Evolutionary conservation across 495 filamentous ascomycete species (phyloP).

Genomic region (Xanthoparmelia taractica): DNA sequence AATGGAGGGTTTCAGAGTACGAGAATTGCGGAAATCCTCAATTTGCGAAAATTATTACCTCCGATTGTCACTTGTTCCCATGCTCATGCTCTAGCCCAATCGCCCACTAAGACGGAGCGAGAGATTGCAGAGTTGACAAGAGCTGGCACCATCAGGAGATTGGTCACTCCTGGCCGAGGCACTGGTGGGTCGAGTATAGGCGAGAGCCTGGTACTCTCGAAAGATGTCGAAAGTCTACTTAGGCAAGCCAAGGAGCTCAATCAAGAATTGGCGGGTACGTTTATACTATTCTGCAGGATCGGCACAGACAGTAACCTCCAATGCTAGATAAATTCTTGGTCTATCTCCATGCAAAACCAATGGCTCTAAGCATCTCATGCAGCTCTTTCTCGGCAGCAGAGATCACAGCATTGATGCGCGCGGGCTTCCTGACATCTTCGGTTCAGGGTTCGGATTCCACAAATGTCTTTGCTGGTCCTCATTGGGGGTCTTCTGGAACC

Average conservation of each 20-base stretch:
- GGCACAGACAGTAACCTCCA: neutral
- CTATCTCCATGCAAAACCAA: constrained; percentile 49
- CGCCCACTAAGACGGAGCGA: constrained; percentile 63
- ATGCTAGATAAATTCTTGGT: constrained; percentile 45
- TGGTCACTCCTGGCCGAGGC: constrained; percentile 60
- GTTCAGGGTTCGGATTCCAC: constrained; percentile 39
- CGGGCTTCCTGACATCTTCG: constrained; percentile 62
- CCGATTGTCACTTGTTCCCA: constrained; percentile 64
- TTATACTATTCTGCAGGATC: neutral
- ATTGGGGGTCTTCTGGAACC: constrained; percentile 33
- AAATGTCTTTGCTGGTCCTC: constrained; percentile 49
- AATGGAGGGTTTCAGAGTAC: constrained; percentile 65
- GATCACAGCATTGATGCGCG: constrained; percentile 52
- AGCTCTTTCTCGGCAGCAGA: constrained; percentile 44
- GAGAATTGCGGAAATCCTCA: constrained; percentile 62
- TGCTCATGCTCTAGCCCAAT: constrained; percentile 57
- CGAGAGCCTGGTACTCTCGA: constrained; percentile 59
- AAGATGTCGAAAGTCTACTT: constrained; percentile 56
- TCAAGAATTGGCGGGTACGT: constrained; percentile 41
- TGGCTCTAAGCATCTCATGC: constrained; percentile 42
- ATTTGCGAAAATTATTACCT: constrained; percentile 57
- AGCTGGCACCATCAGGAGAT: constrained; percentile 52
- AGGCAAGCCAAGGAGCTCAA: constrained; percentile 38
- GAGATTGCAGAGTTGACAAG: constrained; percentile 60
- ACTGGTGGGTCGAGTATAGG: constrained; percentile 52